Evolutionary conservation across 129 eudicot genomes (phyloP).

Genomic region (Flaveria brownii): DNA sequence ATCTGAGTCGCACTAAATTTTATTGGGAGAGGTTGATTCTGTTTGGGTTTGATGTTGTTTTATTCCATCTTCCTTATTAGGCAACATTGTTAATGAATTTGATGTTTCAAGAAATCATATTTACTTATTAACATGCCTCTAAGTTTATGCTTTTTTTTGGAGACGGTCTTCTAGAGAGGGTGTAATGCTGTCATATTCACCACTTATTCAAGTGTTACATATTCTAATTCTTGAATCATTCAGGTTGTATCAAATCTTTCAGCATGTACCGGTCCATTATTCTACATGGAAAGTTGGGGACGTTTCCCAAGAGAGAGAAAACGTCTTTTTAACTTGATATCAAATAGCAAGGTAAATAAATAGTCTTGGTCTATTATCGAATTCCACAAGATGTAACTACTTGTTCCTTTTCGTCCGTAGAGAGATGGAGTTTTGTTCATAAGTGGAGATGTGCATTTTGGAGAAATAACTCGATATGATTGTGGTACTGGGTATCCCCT

Average conservation of each 20-base stretch:
- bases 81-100: too few relatives aligned
- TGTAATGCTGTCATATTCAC: too few relatives aligned
- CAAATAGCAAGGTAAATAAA: slow-evolving; percentile 58
- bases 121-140: too few relatives aligned
- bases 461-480: slow-evolving; percentile 62
- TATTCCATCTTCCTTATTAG: too few relatives aligned
- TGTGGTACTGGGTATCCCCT: slow-evolving; percentile 63
- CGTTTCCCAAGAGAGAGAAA: slow-evolving; percentile 67
- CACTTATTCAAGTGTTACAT: too few relatives aligned
- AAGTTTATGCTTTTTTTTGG: too few relatives aligned
- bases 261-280: slow-evolving; percentile 60
- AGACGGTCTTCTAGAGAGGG: too few relatives aligned
- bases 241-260: slow-evolving; percentile 72
- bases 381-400: not conserved
- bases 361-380: slow-evolving; percentile 7
- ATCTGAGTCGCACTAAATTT: too few relatives aligned
- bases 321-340: slow-evolving; percentile 55
- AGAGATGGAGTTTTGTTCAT: slow-evolving; percentile 67
- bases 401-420: slow-evolving; percentile 31
- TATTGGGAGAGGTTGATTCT: too few relatives aligned
- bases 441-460: slow-evolving; percentile 82
- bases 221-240: not conserved
- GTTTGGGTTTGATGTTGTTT: too few relatives aligned
- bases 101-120: too few relatives aligned
- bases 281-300: slow-evolving; percentile 62